Base-by-base conservation (phyloP, 495 filamentous ascomycete species). In the Alectoria sarmentosa region DNA sequence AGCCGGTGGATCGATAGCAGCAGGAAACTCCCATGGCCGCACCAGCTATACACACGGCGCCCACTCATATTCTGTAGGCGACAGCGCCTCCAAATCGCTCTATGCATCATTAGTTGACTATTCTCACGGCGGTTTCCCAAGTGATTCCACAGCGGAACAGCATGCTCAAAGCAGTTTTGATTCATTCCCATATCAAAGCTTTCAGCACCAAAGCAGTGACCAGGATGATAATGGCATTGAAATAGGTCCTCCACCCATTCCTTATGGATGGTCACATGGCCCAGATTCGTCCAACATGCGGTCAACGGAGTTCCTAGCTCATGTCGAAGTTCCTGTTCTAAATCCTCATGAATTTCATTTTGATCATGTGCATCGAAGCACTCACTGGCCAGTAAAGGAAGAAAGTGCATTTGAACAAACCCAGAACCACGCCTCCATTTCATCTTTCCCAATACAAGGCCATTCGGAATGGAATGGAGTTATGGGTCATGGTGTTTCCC, bases 211-310 rank as follows among this genome's bases (percentile, higher is more conserved):
- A 58, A 58, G 28, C 28, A 55, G 32, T 59, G 41, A 41, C 13
- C 59, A 61, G 9, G 57, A 46, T 54, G 52, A 67, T 28, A 63
- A 60, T 32, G 63, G 65, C 14, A 60, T 63, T 49, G 62, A 67
- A 46, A 63, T 63, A 36, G 61, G 52, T 52, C 37, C 39, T 32
- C 41, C 62, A 36, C 49, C 44, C 21, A 13, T 66, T 42, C 32
- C 63, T 38, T 44, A 63, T 48, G 36, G 67, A 61, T 67, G 68
- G 74, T 62, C 74, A 70, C 28, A 76, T 72, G 34, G 76, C 74
- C 32, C 67, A 21, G 48, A 58, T 34, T 62, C 67, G 26, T n/a
- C n/a, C n/a, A n/a, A n/a, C n/a, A 39, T 42, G 4, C 54, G 11
- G 17, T 21, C 59, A 46, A 34, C 52, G n/a, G 48, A 55, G 19